Evolutionary conservation across 768 basidiomycete species (phyloP).

Genomic region (Tulasnella sp.): DNA sequence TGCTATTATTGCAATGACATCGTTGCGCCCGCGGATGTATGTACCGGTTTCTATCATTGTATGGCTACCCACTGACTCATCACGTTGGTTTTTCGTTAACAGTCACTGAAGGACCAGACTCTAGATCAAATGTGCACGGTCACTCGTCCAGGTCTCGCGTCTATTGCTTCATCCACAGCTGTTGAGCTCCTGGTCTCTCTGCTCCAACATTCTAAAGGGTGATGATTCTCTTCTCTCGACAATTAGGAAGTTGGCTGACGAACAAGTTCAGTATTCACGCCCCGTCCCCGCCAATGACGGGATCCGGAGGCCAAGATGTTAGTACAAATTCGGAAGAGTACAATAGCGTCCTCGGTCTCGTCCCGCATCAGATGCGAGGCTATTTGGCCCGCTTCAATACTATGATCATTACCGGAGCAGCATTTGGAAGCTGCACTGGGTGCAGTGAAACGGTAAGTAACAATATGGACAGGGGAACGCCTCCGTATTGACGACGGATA

Average conservation of each 20-base stretch:
- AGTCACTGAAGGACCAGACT: constrained; percentile 83
- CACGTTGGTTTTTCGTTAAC: constrained; percentile 12
- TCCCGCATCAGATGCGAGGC: constrained; percentile 94
- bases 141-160: constrained; percentile 90
- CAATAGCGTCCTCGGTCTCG: constrained; percentile 72
- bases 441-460: constrained; percentile 74
- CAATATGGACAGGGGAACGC: background rate
- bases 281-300: constrained; percentile 61
- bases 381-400: constrained; percentile 86
- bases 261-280: constrained; percentile 55
- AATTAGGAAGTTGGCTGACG: background rate
- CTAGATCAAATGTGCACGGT: constrained; percentile 99
- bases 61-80: background rate
- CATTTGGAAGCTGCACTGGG: constrained; percentile 87
- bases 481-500: background rate
- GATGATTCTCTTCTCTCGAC: constrained; percentile 37
- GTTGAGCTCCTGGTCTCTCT: constrained; percentile 90
- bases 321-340: constrained; percentile 41
- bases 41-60: constrained; percentile 38
- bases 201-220: constrained; percentile 90
- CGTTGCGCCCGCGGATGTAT: constrained; percentile 91
- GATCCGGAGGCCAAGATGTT: constrained; percentile 40
- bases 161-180: constrained; percentile 88
- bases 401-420: constrained; percentile 80
- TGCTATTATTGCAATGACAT: constrained; percentile 99